Evolutionary conservation across 139 green algal genomes (phyloP).

Genomic region (Tetraselmis chui): DNA sequence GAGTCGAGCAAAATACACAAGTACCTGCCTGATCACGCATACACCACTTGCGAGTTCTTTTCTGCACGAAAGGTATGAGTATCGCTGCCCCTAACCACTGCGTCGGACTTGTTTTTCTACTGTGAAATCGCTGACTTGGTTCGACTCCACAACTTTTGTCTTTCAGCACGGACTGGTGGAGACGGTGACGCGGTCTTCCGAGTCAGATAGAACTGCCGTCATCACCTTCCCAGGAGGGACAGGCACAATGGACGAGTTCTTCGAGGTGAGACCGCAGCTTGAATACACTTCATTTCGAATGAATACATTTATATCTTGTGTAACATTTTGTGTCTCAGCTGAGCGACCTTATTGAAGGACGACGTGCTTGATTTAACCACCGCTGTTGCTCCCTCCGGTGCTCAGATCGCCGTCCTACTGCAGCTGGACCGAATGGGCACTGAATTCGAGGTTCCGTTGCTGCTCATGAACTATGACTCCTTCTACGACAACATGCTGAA

Average conservation of each 20-base stretch:
- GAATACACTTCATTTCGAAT: no score
- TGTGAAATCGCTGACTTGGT: no score
- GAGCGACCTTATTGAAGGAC: no score
- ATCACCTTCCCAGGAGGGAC: neutral
- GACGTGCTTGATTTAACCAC: no score
- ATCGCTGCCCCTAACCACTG: no score
- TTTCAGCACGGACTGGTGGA: neutral
- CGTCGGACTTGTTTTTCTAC: no score
- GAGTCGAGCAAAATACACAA: neutral
- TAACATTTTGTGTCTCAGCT: no score
- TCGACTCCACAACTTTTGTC: no score
- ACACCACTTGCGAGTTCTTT: neutral
- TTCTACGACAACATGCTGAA: neutral
- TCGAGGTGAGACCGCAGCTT: neutral
- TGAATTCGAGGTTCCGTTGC: neutral
- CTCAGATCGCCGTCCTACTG: neutral
- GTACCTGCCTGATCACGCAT: neutral
- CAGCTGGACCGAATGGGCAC: neutral
- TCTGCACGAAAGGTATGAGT: neutral
- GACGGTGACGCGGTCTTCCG: neutral
- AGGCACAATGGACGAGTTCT: neutral
- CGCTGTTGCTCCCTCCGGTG: no score
- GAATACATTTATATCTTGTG: no score
- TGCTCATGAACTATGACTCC: neutral
- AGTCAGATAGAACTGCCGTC: neutral